phyloP scores from a whole-genome alignment of 495 filamentous ascomycete species.

The Neurospora terricola region DNA sequence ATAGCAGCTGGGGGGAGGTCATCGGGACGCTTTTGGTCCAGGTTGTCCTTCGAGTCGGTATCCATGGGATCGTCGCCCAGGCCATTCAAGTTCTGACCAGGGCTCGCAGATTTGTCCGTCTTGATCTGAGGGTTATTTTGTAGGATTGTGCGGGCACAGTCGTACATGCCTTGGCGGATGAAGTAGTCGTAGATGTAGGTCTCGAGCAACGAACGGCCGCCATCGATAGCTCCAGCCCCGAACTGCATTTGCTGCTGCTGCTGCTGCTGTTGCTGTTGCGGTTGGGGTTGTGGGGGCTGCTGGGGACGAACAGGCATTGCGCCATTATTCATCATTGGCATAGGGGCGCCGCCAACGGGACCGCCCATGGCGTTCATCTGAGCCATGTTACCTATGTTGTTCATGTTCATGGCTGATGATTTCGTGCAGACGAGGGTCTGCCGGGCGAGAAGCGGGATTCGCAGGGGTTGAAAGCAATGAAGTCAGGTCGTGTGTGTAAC shows the following conservation, averaged over 20 bases:
- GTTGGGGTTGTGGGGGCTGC: conserved; percentile 18
- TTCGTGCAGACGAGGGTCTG: conserved; percentile 22
- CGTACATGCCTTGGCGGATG: conserved; percentile 67
- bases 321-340: conserved; percentile 67
- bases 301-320: conserved; percentile 25
- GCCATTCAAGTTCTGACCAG: conserved; percentile 57
- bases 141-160: conserved; percentile 65
- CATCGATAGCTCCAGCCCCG: conserved; percentile 14
- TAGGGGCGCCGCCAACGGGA: conserved; percentile 48
- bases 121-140: conserved; percentile 50
- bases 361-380: conserved; percentile 55
- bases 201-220: conserved; percentile 52
- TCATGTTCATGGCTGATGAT: conserved; percentile 52
- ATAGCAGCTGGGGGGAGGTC: conserved; percentile 54
- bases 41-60: conserved; percentile 65
- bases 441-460: conserved; percentile 14
- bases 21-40: conserved; percentile 60
- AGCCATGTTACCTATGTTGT: conserved; percentile 41
- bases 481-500: neutral
- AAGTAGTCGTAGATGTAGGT: conserved; percentile 99
- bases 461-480: neutral
- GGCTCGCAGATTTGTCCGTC: conserved; percentile 40
- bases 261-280: neutral
- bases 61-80: conserved; percentile 76
- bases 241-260: conserved; percentile 16